Percentiles rank a stretch among this genome's conserved stretches.
These are phyloP conservation scores for Ambrosiella cleistominuta DNA, from an alignment of 2,329 filamentous ascomycete genomes.

Conservation along the genomic window DNA sequence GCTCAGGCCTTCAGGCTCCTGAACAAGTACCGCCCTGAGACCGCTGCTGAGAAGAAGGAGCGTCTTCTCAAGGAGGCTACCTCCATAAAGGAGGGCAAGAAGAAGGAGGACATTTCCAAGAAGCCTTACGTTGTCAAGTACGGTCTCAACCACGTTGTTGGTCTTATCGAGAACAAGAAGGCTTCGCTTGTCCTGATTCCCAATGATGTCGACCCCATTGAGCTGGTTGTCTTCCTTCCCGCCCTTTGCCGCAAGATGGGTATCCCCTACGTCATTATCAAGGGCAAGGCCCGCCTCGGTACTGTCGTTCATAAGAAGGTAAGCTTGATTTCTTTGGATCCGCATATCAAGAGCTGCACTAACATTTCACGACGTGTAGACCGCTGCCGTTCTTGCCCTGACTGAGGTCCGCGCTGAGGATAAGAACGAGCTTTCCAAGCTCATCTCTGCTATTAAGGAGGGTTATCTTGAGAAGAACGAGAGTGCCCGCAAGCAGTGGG, in stretches of 20 bases:
- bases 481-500: slow-evolving; percentile 82
- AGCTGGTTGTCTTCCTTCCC: slow-evolving; percentile 97
- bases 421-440: slow-evolving; percentile 95
- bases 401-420: slow-evolving; percentile 97
- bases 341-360: slow-evolving; percentile 16
- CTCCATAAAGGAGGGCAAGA: slow-evolving; percentile 96
- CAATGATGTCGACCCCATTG: slow-evolving; percentile 99
- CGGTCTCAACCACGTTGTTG: slow-evolving; percentile 98
- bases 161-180: slow-evolving; percentile 99
- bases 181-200: slow-evolving; percentile 92
- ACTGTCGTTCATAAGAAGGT: slow-evolving; percentile 99
- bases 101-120: slow-evolving; percentile 99
- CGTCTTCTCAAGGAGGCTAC: slow-evolving; percentile 95
- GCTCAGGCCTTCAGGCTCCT: slow-evolving; percentile 97
- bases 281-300: slow-evolving; percentile 98
- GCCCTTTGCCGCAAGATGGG: slow-evolving; percentile 99
- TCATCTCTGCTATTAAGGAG: slow-evolving; percentile 91
- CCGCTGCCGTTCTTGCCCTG: slow-evolving; percentile 83
- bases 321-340: slow-evolving; percentile 16
- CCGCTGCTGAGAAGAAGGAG: slow-evolving; percentile 99
- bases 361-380: slow-evolving; percentile 34
- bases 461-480: slow-evolving; percentile 95
- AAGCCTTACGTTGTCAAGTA: slow-evolving; percentile 99
- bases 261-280: slow-evolving; percentile 95
- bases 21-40: slow-evolving; percentile 99